phyloP scores from a whole-genome alignment of 257 asterid genomes.

The Plantago elongata region DNA sequence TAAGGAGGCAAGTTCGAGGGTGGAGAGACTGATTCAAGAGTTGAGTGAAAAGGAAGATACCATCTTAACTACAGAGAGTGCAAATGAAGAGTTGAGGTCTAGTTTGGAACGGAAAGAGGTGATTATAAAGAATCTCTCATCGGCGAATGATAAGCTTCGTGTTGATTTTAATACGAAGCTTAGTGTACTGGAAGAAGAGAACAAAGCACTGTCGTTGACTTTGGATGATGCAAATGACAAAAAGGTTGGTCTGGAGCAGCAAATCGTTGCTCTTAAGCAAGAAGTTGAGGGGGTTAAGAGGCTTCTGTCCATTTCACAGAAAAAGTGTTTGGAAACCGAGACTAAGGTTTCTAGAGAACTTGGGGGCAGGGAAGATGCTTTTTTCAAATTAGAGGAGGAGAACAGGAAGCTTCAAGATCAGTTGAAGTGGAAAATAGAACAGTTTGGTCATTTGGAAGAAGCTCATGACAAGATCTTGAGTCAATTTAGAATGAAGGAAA shows the following conservation, averaged over 20 bases:
- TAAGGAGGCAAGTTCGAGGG: conserved; percentile 51
- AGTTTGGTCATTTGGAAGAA: conserved; percentile 69
- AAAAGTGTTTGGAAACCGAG: conserved; percentile 18
- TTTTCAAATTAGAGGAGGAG: conserved; percentile 52
- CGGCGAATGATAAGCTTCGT: conserved; percentile 58
- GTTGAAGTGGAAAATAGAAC: conserved; percentile 90
- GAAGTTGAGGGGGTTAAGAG: conserved; percentile 58
- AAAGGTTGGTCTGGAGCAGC: conserved; percentile 45
- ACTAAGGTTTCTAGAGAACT: conserved; percentile 18
- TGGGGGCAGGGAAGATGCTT: conserved; percentile 44
- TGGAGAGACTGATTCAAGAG: conserved; percentile 49
- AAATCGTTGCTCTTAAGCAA: conserved; percentile 40
- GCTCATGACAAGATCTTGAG: conserved; percentile 63
- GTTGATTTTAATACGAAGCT: conserved; percentile 46
- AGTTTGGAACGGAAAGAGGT: conserved; percentile 53
- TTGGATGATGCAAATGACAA: conserved; percentile 63
- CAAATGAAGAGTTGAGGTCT: conserved; percentile 42
- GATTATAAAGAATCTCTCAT: conserved; percentile 43
- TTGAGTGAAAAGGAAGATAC: conserved; percentile 47
- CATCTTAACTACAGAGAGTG: conserved; percentile 30
- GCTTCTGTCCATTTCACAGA: conserved; percentile 31
- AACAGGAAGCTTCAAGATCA: conserved; percentile 52
- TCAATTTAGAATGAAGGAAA: conserved; percentile 44
- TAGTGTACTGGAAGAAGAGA: conserved; percentile 52
- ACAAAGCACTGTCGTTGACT: conserved; percentile 44